Percentiles rank a stretch among this genome's conserved stretches.
These are phyloP conservation scores for Lachancea waltii DNA, from an alignment of 805 yeast species.

Conservation along the genomic window DNA sequence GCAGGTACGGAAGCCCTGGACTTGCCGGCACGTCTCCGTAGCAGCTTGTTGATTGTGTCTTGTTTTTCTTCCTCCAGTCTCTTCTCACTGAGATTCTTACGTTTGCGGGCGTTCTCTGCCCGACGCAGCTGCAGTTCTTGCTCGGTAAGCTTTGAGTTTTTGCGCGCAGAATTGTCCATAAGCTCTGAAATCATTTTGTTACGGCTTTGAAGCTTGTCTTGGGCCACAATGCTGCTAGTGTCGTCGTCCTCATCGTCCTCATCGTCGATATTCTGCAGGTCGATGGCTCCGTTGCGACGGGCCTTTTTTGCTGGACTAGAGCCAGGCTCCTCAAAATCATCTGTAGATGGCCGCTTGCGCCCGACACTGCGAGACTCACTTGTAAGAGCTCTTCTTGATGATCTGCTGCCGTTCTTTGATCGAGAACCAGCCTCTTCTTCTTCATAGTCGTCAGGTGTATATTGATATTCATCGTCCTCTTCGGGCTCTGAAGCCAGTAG, in stretches of 20 bases:
- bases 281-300: conserved; percentile 5
- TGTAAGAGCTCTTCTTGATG: conserved; percentile 1
- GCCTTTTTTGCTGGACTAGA: conserved; percentile 5
- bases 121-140: conserved; percentile 78
- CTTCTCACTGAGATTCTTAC: conserved; percentile 78
- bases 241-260: conserved; percentile 19
- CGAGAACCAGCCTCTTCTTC: conserved; percentile 10
- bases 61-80: conserved; percentile 86
- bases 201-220: conserved; percentile 7
- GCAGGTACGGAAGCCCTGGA: conserved; percentile 36
- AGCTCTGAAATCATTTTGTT: conserved; percentile 12
- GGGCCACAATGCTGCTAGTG: conserved; percentile 3
- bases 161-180: conserved; percentile 13
- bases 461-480: conserved; percentile 11
- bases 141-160: conserved; percentile 60
- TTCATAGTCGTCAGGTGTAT: conserved; percentile 12
- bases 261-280: conserved; percentile 5
- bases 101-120: conserved; percentile 81
- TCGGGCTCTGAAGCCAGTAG: conserved; percentile 10
- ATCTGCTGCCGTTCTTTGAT: conserved; percentile 3
- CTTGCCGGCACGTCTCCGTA: conserved; percentile 78
- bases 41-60: conserved; percentile 80
- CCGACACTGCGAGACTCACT: background rate
- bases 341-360: background rate
- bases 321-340: conserved; percentile 4